These are phyloP conservation scores for Tetradesmus lagerheimii DNA, from an alignment of 139 green algal genomes.

Conservation along the genomic window DNA sequence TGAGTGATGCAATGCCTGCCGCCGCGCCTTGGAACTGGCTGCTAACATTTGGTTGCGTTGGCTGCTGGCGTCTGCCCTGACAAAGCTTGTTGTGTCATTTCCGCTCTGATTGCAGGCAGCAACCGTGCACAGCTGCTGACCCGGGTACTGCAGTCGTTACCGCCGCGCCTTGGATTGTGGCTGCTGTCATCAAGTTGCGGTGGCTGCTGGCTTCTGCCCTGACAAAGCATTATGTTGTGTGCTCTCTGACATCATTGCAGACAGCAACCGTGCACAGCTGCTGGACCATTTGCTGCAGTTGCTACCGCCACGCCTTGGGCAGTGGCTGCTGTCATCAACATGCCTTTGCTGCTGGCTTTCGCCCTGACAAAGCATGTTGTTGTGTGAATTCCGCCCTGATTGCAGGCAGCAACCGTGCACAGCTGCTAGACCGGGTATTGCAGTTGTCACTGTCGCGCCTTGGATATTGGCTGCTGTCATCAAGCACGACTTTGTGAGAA, in stretches of 20 bases:
- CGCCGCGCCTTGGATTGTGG: no score
- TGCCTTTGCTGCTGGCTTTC: no score
- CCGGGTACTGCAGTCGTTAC: no score
- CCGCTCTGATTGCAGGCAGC: not conserved
- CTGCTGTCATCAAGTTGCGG: conserved; percentile 77
- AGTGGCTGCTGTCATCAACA: conserved; percentile 82
- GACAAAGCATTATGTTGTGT: no score
- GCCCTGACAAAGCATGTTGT: no score
- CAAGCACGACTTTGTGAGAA: no score
- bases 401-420: not conserved
- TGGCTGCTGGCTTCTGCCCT: conserved; percentile 58
- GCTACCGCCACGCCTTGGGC: conserved; percentile 90
- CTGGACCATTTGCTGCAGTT: conserved; percentile 75
- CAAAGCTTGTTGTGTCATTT: not conserved
- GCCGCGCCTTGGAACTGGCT: no score
- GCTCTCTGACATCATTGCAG: no score
- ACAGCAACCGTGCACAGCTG: conserved; percentile 47
- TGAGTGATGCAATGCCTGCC: no score
- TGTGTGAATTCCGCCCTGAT: no score
- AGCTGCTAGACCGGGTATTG: conserved; percentile 80
- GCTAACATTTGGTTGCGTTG: conserved; percentile 75
- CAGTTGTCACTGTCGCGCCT: conserved; percentile 83
- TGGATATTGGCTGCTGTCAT: conserved; percentile 88
- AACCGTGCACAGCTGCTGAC: no score
- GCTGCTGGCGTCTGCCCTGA: conserved; percentile 55